Evolutionary conservation across 371 early-diverging fungal species (phyloP).

Genomic region (Parasitella parasitica): DNA sequence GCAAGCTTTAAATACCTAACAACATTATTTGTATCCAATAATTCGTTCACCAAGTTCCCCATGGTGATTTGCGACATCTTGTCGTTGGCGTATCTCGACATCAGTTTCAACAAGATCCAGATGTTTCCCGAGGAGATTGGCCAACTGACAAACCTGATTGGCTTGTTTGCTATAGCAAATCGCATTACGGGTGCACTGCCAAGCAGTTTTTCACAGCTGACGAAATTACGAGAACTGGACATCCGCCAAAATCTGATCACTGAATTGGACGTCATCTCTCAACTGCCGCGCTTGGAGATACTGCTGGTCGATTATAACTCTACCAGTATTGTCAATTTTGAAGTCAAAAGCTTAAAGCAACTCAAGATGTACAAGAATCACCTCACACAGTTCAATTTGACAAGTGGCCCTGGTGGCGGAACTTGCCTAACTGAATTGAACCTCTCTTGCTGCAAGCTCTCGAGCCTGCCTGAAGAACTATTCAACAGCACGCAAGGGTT

Average conservation of each 20-base stretch:
- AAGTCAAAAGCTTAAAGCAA: conserved; percentile 41
- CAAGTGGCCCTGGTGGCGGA: not conserved
- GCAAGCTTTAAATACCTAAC: conserved; percentile 59
- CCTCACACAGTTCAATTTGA: conserved; percentile 55
- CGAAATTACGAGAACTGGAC: conserved; percentile 69
- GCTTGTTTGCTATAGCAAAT: conserved; percentile 74
- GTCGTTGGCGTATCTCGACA: conserved; percentile 69
- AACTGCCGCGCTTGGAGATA: conserved; percentile 57
- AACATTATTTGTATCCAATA: conserved; percentile 76
- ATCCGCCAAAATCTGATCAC: conserved; percentile 73
- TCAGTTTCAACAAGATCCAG: conserved; percentile 82
- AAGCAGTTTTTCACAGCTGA: conserved; percentile 52
- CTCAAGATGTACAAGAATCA: conserved; percentile 62
- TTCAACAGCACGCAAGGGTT: conserved; percentile 62
- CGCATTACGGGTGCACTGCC: conserved; percentile 70
- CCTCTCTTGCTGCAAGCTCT: conserved; percentile 73
- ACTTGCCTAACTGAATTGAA: conserved; percentile 58
- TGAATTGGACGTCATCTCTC: conserved; percentile 59
- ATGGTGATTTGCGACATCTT: conserved; percentile 47
- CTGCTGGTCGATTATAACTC: conserved; percentile 73
- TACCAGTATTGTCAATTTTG: conserved; percentile 52
- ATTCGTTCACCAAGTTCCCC: conserved; percentile 63
- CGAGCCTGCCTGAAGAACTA: conserved; percentile 66
- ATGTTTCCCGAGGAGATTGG: conserved; percentile 75
- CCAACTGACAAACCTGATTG: conserved; percentile 55